Base-by-base conservation (phyloP, 2,329 filamentous ascomycete genomes). In the Tolypocladium paradoxum region DNA sequence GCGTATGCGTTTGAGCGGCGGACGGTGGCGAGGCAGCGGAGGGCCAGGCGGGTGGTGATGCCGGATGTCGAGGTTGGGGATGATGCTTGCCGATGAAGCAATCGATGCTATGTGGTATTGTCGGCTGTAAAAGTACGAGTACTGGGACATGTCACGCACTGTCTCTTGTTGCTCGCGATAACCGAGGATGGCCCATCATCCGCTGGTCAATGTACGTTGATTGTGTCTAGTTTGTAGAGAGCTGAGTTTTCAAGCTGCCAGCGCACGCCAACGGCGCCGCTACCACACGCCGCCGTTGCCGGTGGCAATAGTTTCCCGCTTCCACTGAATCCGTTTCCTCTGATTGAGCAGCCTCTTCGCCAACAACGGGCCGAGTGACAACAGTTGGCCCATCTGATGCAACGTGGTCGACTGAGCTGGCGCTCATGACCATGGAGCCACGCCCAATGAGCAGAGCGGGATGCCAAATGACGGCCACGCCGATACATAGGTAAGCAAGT, bases 1-100 rank as follows among this genome's bases (percentile, higher is more conserved):
- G 83, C 82, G n/a, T 85, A 82, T 70, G 82, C 79, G 6, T 86
- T 78, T 67, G 83, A 87, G 70, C 79, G 84, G 69, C 68, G 73
- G 57, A 83, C 60, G 5, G 53, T 50, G 38, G 48, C 51, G 36
- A 36, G 57, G 29, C 36, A 43, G 11, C 22, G 48, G 38, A 27
- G n/a, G 27, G 55, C 53, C 45, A 52, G 35, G 53, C 50, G 53
- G 31, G 36, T 55, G 34, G 48, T 48, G 40, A 48, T 47, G 50
- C 33, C 50, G 7, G 34, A 40, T 18, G 43, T 35, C 33, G 50
- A 52, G 50, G 33, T 52, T 22, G 40, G 14, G 3, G 22, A 24
- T 8, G 24, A 7, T 4, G 22, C n/a, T n/a, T n/a, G 14, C 22
- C 12, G 40, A 6, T 43, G 38, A 43, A 43, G 38, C 1, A 6